phyloP scores from a whole-genome alignment of 1,284 basidiomycete species.

The Ceratobasidium papillatum region DNA sequence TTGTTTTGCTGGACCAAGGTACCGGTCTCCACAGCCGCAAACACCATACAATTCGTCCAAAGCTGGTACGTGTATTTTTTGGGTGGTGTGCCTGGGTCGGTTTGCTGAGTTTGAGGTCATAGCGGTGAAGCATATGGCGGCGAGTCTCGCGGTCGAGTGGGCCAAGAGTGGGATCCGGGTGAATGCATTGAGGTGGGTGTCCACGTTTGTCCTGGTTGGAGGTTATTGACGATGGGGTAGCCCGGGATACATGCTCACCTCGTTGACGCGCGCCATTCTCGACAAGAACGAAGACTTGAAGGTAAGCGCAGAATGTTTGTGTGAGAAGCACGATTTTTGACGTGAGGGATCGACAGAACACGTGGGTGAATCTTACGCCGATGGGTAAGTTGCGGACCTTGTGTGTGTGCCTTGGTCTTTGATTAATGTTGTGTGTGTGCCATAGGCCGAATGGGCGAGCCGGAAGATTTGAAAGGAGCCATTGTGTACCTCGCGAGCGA shows the following conservation, averaged over 20 bases:
- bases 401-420: neutral
- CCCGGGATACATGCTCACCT: constrained; percentile 91
- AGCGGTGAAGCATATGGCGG: constrained; percentile 90
- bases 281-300: constrained; percentile 75
- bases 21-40: constrained; percentile 68
- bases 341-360: constrained; percentile 48
- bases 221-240: constrained; percentile 52
- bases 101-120: constrained; percentile 28
- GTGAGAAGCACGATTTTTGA: constrained; percentile 39
- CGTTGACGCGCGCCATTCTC: constrained; percentile 82
- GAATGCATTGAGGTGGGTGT: constrained; percentile 72
- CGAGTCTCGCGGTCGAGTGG: constrained; percentile 89
- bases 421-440: constrained; percentile 12
- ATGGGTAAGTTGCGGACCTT: constrained; percentile 58
- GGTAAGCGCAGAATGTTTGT: constrained; percentile 54
- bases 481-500: constrained; percentile 87
- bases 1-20: constrained; percentile 6
- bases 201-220: neutral
- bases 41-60: constrained; percentile 97
- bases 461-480: constrained; percentile 79
- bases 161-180: constrained; percentile 85
- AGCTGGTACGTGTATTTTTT: constrained; percentile 63
- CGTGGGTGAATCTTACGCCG: constrained; percentile 90
- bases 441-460: constrained; percentile 74
- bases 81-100: neutral